phyloP scores from a whole-genome alignment of 2,329 filamentous ascomycete genomes.

The Trichoderma koningiopsis region DNA sequence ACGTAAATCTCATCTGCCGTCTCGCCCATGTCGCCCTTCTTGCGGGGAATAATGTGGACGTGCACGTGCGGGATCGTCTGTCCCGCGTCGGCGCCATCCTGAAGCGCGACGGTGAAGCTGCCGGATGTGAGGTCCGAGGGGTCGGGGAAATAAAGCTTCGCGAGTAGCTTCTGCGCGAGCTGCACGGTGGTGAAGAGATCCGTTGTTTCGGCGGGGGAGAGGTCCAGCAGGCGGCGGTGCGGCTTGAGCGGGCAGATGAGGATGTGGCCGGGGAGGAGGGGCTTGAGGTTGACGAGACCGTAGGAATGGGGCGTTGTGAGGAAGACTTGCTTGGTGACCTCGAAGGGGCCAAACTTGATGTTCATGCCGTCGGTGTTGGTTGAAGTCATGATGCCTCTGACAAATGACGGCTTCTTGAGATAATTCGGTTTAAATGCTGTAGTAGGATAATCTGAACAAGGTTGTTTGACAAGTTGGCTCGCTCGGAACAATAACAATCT shows the following conservation, averaged over 20 bases:
- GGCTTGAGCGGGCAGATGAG: conserved; percentile 76
- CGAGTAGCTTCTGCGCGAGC: conserved; percentile 75
- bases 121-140: conserved; percentile 57
- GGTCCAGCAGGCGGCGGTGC: conserved; percentile 74
- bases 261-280: conserved; percentile 88
- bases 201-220: conserved; percentile 68
- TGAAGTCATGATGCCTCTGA: conserved; percentile 36
- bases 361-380: conserved; percentile 31
- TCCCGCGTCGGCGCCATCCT: conserved; percentile 86
- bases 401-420: not conserved
- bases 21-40: conserved; percentile 53
- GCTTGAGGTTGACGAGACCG: conserved; percentile 93
- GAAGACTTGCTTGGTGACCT: conserved; percentile 84
- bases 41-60: conserved; percentile 83
- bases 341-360: conserved; percentile 73
- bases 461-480: not conserved
- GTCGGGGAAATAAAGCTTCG: conserved; percentile 55
- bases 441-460: not conserved
- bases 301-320: conserved; percentile 77
- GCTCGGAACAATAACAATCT: not conserved
- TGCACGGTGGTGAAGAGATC: conserved; percentile 91
- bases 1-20: conserved; percentile 74
- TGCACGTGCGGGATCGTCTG: conserved; percentile 95
- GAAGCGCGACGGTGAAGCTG: conserved; percentile 91
- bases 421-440: not conserved